Percentiles rank a stretch among this genome's conserved stretches.
Evolutionary conservation across 2,329 filamentous ascomycete species (phyloP).

Genomic region (Ascomycota sp.): DNA sequence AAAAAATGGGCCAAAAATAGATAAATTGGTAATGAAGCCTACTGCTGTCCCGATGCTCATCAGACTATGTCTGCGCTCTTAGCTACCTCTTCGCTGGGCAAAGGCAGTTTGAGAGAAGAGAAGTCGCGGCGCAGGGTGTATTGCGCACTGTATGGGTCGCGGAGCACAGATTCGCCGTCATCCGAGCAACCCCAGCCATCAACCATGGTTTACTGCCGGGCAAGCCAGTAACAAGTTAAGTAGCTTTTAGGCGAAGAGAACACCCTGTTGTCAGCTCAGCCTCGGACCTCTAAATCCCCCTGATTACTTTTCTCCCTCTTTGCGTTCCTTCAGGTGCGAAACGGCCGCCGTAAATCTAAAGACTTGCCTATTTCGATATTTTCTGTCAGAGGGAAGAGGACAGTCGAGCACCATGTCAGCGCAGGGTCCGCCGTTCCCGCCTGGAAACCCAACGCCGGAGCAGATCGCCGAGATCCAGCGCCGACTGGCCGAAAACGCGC

Average conservation of each 20-base stretch:
- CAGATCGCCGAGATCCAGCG: slow-evolving; percentile 72
- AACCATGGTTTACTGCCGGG: no score
- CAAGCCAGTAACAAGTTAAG: neutral
- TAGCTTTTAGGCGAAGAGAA: slow-evolving; percentile 11
- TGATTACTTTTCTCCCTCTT: neutral
- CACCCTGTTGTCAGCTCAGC: slow-evolving; percentile 13
- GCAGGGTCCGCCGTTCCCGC: slow-evolving; percentile 8
- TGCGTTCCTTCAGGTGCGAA: neutral
- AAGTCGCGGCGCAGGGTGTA: neutral
- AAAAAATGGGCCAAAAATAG: no score
- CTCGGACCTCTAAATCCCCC: neutral
- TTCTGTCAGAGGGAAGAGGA: neutral
- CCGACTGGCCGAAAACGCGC: slow-evolving; percentile 63
- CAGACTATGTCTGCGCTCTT: no score
- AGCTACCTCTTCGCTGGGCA: no score
- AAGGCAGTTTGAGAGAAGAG: no score
- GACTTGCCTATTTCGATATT: neutral
- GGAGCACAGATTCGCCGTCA: slow-evolving; percentile 1
- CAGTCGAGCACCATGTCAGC: slow-evolving; percentile 8
- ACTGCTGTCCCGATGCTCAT: no score
- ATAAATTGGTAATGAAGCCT: no score
- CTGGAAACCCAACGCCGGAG: slow-evolving; percentile 47
- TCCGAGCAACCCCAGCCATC: no score
- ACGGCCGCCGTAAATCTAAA: neutral
- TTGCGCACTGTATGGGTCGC: neutral